Percentiles rank a stretch among this genome's conserved stretches.
phyloP scores from a whole-genome alignment of 2,329 filamentous ascomycete genomes.

The Paradendryphiella salina region DNA sequence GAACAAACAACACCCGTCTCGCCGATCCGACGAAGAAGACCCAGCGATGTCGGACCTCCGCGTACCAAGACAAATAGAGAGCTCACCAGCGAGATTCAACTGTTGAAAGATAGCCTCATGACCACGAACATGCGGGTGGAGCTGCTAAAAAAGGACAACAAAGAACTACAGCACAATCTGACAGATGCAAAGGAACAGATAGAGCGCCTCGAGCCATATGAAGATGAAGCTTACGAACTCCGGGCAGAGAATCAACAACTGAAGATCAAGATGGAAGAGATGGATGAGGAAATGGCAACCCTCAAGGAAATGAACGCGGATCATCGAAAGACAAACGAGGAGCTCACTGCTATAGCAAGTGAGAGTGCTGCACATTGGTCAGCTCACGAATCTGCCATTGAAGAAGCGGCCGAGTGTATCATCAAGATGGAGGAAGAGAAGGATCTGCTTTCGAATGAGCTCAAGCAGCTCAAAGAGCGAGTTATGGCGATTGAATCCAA shows the following conservation, averaged over 20 bases:
- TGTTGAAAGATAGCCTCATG: constrained; percentile 33
- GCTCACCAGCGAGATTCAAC: constrained; percentile 34
- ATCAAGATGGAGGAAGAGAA: constrained; percentile 38
- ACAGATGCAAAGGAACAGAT: constrained; percentile 32
- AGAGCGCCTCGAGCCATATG: constrained; percentile 33
- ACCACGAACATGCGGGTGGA: constrained; percentile 40
- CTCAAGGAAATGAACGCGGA: constrained; percentile 23
- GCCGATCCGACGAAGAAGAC: constrained; percentile 32
- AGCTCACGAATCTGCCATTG: constrained; percentile 31
- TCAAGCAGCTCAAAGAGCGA: constrained; percentile 28
- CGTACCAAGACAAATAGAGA: constrained; percentile 37
- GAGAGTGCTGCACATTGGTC: constrained; percentile 35
- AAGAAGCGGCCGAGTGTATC: constrained; percentile 43
- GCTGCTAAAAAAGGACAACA: constrained; percentile 38
- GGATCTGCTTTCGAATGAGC: constrained; percentile 25
- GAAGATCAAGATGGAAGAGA: constrained; percentile 25
- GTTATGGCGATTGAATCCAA: constrained; percentile 20
- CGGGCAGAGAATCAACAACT: constrained; percentile 30
- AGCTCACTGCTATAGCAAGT: constrained; percentile 33
- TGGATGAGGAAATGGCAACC: constrained; percentile 23
- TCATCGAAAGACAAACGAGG: constrained; percentile 23
- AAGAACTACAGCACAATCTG: constrained; percentile 32
- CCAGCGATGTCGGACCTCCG: constrained; percentile 29
- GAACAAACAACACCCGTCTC: constrained; percentile 37
- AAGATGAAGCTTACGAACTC: constrained; percentile 35